These are phyloP conservation scores for Pleurotus tuoliensis DNA, from an alignment of 768 basidiomycete genomes.

Conservation along the genomic window DNA sequence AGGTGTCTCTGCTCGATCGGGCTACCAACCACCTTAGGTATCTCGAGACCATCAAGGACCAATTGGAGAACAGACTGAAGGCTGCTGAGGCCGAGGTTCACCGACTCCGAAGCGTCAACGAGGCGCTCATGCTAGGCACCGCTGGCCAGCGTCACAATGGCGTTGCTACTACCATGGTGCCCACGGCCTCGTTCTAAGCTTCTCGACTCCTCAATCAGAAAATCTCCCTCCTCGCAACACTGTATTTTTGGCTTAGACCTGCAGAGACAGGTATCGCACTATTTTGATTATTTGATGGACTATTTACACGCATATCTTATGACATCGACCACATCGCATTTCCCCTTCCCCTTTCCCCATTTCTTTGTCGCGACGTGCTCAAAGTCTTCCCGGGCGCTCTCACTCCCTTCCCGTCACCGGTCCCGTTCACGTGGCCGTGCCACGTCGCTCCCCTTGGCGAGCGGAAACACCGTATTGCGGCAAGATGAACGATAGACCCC, in stretches of 20 bases:
- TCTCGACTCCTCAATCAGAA: constrained; percentile 22
- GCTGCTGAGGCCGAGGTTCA: constrained; percentile 77
- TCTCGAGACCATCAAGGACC: constrained; percentile 75
- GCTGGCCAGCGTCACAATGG: constrained; percentile 61
- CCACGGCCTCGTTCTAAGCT: constrained; percentile 43
- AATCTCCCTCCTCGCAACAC: constrained; percentile 31
- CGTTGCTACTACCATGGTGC: constrained; percentile 48
- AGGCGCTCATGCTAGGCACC: constrained; percentile 84
- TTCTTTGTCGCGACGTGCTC: constrained; percentile 5
- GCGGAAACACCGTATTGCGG: background rate
- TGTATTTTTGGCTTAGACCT: constrained; percentile 26
- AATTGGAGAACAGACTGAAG: constrained; percentile 73
- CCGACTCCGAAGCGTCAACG: constrained; percentile 74
- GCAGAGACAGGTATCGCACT: constrained; percentile 17
- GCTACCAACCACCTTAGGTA: constrained; percentile 85
- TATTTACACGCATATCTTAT: constrained; percentile 4
- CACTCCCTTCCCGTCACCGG: background rate
- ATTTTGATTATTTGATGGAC: constrained; percentile 10
- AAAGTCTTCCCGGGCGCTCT: background rate
- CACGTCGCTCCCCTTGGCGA: constrained; percentile 14
- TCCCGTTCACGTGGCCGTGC: constrained; percentile 6
- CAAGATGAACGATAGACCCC: constrained; percentile 47
- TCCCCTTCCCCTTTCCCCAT: background rate
- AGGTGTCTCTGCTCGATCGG: constrained; percentile 85
- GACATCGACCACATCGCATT: background rate